These are phyloP conservation scores for Trichophyton simii DNA, from an alignment of 2,329 filamentous ascomycete species.

Conservation along the genomic window DNA sequence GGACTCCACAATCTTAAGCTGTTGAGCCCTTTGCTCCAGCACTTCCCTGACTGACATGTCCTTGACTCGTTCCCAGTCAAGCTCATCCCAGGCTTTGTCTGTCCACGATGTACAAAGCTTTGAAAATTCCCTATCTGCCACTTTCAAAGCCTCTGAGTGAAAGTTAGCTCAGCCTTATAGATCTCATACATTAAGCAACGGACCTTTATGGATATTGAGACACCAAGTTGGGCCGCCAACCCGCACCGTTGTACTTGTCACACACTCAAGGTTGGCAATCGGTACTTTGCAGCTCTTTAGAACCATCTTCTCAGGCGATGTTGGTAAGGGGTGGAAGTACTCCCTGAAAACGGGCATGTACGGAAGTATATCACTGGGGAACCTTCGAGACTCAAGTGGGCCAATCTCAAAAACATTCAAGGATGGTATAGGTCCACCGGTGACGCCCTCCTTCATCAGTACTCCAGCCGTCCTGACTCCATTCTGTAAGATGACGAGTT, in stretches of 20 bases:
- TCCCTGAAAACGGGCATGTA: slow-evolving; percentile 61
- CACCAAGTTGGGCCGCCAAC: slow-evolving; percentile 37
- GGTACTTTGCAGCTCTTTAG: slow-evolving; percentile 58
- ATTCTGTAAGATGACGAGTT: slow-evolving; percentile 38
- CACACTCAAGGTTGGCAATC: slow-evolving; percentile 66
- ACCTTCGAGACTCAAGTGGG: slow-evolving; percentile 53
- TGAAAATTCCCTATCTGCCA: slow-evolving; percentile 56
- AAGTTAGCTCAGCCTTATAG: slow-evolving; percentile 12
- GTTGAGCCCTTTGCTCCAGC: slow-evolving; percentile 55
- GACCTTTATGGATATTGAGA: slow-evolving; percentile 40
- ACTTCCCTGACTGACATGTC: slow-evolving; percentile 71
- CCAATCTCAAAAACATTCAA: slow-evolving; percentile 70
- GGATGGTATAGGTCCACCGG: slow-evolving; percentile 52
- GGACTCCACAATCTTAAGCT: slow-evolving; percentile 50
- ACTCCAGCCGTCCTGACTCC: slow-evolving; percentile 73
- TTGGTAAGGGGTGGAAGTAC: slow-evolving; percentile 55
- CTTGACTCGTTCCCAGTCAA: slow-evolving; percentile 69
- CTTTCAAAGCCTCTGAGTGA: slow-evolving; percentile 37
- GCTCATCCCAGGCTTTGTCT: slow-evolving; percentile 65
- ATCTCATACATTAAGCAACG: slow-evolving; percentile 8
- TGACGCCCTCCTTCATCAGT: slow-evolving; percentile 62
- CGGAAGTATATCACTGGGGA: slow-evolving; percentile 74
- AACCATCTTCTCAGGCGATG: slow-evolving; percentile 53
- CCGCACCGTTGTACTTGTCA: slow-evolving; percentile 57
- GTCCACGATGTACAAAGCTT: slow-evolving; percentile 63